A percentile compares a stretch with the other conserved stretches of the same genome.
Conservation (phyloP, 257 asterid species). For the Fraxinus anomala region DNA sequence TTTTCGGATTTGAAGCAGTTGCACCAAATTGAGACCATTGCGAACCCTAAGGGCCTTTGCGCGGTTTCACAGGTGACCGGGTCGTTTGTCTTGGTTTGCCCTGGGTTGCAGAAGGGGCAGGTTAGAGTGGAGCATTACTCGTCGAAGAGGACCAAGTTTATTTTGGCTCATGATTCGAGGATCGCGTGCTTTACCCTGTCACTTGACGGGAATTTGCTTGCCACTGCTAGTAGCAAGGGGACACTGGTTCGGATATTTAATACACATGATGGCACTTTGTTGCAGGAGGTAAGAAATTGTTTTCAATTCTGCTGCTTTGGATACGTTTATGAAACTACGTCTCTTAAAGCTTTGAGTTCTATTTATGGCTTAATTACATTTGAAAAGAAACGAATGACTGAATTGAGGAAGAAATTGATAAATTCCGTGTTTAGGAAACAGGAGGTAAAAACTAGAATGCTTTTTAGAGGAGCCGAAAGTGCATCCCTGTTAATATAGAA, state of each 20-base stretch:
- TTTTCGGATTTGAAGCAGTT: conserved; percentile 76
- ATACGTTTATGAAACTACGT: background rate
- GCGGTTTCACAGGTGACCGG: conserved; percentile 75
- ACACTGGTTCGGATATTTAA: conserved; percentile 74
- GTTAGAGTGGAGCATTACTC: conserved; percentile 84
- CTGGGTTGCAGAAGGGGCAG: conserved; percentile 88
- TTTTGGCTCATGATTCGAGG: conserved; percentile 82
- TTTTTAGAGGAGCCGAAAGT: background rate
- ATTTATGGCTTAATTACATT: background rate
- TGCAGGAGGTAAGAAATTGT: conserved; percentile 70
- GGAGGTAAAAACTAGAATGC: background rate
- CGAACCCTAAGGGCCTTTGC: conserved; percentile 82
- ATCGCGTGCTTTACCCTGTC: conserved; percentile 68
- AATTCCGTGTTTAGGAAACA: background rate
- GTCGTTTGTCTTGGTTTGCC: conserved; percentile 76
- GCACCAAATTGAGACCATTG: conserved; percentile 85
- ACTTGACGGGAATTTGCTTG: conserved; percentile 79
- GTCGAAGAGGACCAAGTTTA: conserved; percentile 69
- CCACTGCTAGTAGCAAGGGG: conserved; percentile 89
- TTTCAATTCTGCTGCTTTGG: background rate
- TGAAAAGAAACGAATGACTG: background rate
- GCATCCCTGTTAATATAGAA: background rate
- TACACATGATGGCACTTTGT: conserved; percentile 80
- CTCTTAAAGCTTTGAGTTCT: conserved; percentile 5
- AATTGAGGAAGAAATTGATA: background rate